Evolutionary conservation across 768 basidiomycete species (phyloP), one percentile per base, ranked within the genome.

Genomic region (Nevesoporus exiguus): DNA sequence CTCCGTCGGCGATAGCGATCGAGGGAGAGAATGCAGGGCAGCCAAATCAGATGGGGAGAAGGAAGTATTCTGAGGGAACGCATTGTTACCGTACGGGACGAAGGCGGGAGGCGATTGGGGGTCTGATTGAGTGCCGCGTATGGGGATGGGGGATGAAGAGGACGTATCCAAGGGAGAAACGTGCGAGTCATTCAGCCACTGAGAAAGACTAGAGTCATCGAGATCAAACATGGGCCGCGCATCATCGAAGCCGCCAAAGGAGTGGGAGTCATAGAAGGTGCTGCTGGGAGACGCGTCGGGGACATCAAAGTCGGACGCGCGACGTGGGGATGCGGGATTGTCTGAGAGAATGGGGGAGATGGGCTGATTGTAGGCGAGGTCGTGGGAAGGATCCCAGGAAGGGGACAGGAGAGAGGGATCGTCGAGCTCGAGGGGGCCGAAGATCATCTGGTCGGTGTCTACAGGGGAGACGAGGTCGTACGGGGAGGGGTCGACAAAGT

Each of bases 171-270:
- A 56, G 27, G 72, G 39, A 25, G 69, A 62, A 25, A 68, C 52
- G 47, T 84, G 82, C 47, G 81, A 70, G 68, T 89, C 87, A 63
- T 80, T 77, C 49, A 88, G 75, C 87, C 87, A 89, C 57, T 78
- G 74, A 0, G 79, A 74, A 4, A 83, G 72, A 36, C 76, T 65
- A 58, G 70, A 63, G 55, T 74, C 74, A 54, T 72, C 73, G 56
- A 70, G 66, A 62, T 83, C 81, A 31, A 69, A 67, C 42, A 73
- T 55, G 30, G 70, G 61, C 36, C 69, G 65, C 15, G 66, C 53
- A n/a, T 74, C 74, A 43, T 64, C 60, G 53, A 73, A 65, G 42
- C 65, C 53, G 22, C 61, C 63, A 55, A 65, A 68, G 46, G 71
- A 58, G 11, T 65, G 57, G 44, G 73, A 61, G 19, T 70, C 71